Evolutionary conservation across 352 stramenopile species (phyloP).

Genomic region (Phytophthora constricta): DNA sequence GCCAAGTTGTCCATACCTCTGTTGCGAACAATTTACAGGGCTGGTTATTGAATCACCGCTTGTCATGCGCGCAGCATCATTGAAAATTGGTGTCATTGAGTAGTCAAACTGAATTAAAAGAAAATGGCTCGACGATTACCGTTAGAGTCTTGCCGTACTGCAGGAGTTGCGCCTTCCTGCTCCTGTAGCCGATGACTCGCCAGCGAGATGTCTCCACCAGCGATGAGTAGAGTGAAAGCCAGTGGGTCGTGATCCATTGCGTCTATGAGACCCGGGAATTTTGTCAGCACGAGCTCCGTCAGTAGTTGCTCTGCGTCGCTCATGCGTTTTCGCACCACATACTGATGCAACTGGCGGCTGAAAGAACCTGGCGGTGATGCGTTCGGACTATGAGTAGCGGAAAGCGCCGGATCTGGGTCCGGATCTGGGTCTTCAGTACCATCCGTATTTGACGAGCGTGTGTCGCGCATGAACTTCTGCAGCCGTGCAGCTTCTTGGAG

Average conservation of each 20-base stretch:
- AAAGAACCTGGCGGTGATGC: constrained; percentile 30
- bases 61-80: too few species aligned
- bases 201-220: constrained; percentile 45
- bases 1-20: too few species aligned
- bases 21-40: too few species aligned
- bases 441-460: constrained; percentile 14
- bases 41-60: too few species aligned
- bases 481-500: constrained; percentile 60
- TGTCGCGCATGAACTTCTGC: constrained; percentile 60
- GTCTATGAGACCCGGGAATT: constrained; percentile 75
- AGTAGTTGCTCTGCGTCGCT: constrained; percentile 68
- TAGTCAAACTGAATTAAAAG: constrained; percentile 20
- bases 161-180: constrained; percentile 17
- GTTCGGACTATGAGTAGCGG: constrained; percentile 19
- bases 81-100: background rate
- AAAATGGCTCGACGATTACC: constrained; percentile 34
- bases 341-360: constrained; percentile 41
- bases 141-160: constrained; percentile 29
- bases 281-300: constrained; percentile 62
- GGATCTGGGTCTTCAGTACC: constrained; percentile 20
- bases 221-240: constrained; percentile 75
- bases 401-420: constrained; percentile 19
- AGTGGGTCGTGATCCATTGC: constrained; percentile 84
- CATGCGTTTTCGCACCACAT: constrained; percentile 46
- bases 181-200: constrained; percentile 33